Percentiles rank a stretch among this genome's conserved stretches.
These are phyloP conservation scores for Synchytrium microbalum DNA, from an alignment of 371 early-diverging fungal species.

Conservation along the genomic window DNA sequence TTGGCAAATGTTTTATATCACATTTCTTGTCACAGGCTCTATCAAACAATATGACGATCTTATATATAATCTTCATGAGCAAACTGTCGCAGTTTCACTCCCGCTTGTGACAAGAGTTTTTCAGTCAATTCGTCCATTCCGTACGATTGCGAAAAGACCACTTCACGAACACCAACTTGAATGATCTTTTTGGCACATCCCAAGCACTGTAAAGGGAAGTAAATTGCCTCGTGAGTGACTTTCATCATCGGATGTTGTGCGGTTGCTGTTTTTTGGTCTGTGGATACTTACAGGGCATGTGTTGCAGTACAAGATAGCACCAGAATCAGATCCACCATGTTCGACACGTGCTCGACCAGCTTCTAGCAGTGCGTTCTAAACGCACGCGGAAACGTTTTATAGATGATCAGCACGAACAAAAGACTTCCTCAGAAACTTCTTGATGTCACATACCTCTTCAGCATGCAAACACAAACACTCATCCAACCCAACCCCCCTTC, in stretches of 20 bases:
- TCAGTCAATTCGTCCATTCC: constrained; percentile 82
- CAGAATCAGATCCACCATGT: constrained; percentile 36
- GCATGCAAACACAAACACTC: constrained; percentile 96
- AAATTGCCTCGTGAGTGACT: constrained; percentile 9
- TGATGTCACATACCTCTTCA: constrained; percentile 59
- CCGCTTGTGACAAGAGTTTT: constrained; percentile 70
- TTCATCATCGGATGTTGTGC: not conserved
- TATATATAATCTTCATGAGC: too few species aligned
- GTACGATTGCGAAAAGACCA: constrained; percentile 82
- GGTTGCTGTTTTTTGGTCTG: not conserved
- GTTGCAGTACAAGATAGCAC: constrained; percentile 84
- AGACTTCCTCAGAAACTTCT: not conserved
- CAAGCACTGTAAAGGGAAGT: constrained; percentile 33
- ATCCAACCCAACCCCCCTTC: constrained; percentile 71
- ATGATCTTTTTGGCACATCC: constrained; percentile 95
- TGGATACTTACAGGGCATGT: constrained; percentile 56
- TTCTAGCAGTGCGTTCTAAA: constrained; percentile 83
- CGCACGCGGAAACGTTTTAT: too few species aligned
- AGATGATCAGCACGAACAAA: not conserved
- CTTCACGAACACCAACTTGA: constrained; percentile 85
- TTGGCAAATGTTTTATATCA: too few species aligned
- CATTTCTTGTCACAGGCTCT: too few species aligned
- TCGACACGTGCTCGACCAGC: constrained; percentile 81
- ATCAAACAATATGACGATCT: too few species aligned
- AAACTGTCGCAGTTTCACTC: constrained; percentile 71